phyloP scores from a whole-genome alignment of 805 yeast species.

The Kregervanrija fluxuum region DNA sequence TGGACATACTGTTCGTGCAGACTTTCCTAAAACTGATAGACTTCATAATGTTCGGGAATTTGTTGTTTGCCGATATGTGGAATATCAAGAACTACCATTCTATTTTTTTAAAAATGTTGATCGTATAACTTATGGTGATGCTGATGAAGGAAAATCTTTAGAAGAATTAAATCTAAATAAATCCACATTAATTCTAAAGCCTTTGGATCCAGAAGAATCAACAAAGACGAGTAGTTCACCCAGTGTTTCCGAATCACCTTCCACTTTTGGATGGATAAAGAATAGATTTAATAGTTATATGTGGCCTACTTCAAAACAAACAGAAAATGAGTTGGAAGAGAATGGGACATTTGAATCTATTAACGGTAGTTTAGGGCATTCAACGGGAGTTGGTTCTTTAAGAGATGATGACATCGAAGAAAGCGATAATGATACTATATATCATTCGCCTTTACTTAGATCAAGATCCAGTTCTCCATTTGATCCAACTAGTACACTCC shows the following conservation, averaged over 20 bases:
- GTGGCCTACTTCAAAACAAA: conserved; percentile 4
- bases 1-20: conserved; percentile 50
- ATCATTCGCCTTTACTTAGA: conserved; percentile 21
- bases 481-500: conserved; percentile 5
- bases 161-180: conserved; percentile 51
- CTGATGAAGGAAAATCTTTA: conserved; percentile 53
- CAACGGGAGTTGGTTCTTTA: no score
- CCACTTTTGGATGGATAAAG: conserved; percentile 22
- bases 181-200: conserved; percentile 69
- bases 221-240: conserved; percentile 2
- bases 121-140: conserved; percentile 51
- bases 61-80: conserved; percentile 42
- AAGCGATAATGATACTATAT: conserved; percentile 17
- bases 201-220: conserved; percentile 29
- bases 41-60: conserved; percentile 54
- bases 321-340: no score
- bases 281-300: conserved; percentile 13
- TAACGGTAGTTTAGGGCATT: no score
- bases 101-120: conserved; percentile 50
- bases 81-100: conserved; percentile 42
- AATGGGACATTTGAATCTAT: no score
- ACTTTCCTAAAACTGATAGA: conserved; percentile 39
- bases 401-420: conserved; percentile 7
- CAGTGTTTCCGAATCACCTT: conserved; percentile 5
- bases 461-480: conserved; percentile 18